These are phyloP conservation scores for Didymella lethalis DNA, from an alignment of 2,329 filamentous ascomycete species.

Conservation along the genomic window DNA sequence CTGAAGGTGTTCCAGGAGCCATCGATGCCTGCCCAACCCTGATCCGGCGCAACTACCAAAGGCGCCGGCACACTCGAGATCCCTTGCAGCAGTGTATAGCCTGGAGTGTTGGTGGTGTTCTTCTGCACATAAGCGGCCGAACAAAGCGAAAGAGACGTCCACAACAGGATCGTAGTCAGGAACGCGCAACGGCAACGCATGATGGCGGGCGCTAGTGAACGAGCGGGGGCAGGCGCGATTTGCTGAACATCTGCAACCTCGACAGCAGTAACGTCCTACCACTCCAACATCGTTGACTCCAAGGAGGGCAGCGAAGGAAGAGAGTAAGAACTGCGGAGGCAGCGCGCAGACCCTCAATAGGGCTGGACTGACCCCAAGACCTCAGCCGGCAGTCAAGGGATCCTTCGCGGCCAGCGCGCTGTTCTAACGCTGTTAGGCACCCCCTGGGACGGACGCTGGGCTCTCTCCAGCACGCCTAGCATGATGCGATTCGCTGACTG, in stretches of 20 bases:
- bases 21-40: constrained; percentile 51
- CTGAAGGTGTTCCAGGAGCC: constrained; percentile 71
- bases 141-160: constrained; percentile 31
- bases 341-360: constrained; percentile 6
- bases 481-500: constrained; percentile 13
- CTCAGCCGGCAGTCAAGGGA: constrained; percentile 14
- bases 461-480: not conserved
- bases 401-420: constrained; percentile 16
- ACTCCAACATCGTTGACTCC: constrained; percentile 9
- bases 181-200: constrained; percentile 26
- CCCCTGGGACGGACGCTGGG: constrained; percentile 14
- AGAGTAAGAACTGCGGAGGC: not conserved
- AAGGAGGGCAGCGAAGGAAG: not conserved
- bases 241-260: constrained; percentile 16
- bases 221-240: constrained; percentile 9
- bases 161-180: constrained; percentile 24
- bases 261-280: constrained; percentile 12
- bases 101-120: constrained; percentile 32
- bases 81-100: constrained; percentile 29
- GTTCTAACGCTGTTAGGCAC: constrained; percentile 30
- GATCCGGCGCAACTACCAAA: constrained; percentile 46
- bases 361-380: constrained; percentile 13
- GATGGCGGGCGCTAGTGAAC: constrained; percentile 9
- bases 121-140: constrained; percentile 32
- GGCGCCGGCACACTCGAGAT: constrained; percentile 40